Percentiles rank a stretch among this genome's conserved stretches.
phyloP scores from a whole-genome alignment of 2,329 filamentous ascomycete genomes.

The Simplicillium aogashimaense region DNA sequence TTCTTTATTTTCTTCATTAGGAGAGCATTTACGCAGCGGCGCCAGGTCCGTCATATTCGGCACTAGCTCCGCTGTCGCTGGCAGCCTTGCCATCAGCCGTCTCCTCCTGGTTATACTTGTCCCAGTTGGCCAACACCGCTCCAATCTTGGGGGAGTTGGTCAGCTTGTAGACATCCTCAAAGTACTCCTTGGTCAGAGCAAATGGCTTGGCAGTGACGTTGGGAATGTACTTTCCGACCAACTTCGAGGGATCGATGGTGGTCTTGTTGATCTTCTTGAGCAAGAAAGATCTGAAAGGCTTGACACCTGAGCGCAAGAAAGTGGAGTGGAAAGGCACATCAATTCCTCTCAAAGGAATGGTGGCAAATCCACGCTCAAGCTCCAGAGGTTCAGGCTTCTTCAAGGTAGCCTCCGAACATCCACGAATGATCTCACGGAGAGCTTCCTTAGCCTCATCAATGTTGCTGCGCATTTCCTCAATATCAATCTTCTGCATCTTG shows the following conservation, averaged over 20 bases:
- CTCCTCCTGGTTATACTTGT: slow-evolving; percentile 53
- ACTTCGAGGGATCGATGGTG: slow-evolving; percentile 91
- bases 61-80: slow-evolving; percentile 29
- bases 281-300: slow-evolving; percentile 96
- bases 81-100: slow-evolving; percentile 20
- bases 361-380: slow-evolving; percentile 90
- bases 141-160: slow-evolving; percentile 77
- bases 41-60: slow-evolving; percentile 30
- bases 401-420: slow-evolving; percentile 77
- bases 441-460: slow-evolving; percentile 88
- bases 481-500: slow-evolving; percentile 95
- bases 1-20: too few relatives aligned
- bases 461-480: slow-evolving; percentile 81
- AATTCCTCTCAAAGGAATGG: slow-evolving; percentile 92
- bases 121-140: slow-evolving; percentile 78
- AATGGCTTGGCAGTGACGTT: slow-evolving; percentile 97
- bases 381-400: slow-evolving; percentile 82
- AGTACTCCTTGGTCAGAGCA: slow-evolving; percentile 95
- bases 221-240: slow-evolving; percentile 97
- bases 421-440: slow-evolving; percentile 81
- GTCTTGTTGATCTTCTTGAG: slow-evolving; percentile 99
- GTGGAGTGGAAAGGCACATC: slow-evolving; percentile 99
- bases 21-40: slow-evolving; percentile 24
- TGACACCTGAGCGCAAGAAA: slow-evolving; percentile 94
- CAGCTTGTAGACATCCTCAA: slow-evolving; percentile 93